Percentiles rank a stretch among this genome's conserved stretches.
Evolutionary conservation across 139 green algal species (phyloP).

Genomic region (Edaphochlamys debaryana): DNA sequence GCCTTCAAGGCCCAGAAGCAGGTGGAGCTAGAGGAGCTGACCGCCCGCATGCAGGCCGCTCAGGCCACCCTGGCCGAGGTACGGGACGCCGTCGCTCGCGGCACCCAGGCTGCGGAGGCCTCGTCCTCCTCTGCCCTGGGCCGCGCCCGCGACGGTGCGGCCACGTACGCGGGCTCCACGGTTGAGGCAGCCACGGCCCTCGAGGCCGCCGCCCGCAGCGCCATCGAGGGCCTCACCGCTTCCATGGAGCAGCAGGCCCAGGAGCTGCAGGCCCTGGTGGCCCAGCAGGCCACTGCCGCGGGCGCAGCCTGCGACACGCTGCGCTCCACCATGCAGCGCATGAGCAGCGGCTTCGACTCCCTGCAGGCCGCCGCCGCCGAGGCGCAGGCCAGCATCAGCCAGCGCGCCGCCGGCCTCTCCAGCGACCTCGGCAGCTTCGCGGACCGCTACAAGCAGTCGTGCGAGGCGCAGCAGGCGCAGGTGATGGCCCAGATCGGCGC

Average conservation of each 20-base stretch:
- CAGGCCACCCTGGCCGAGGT: constrained; percentile 55
- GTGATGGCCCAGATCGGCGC: constrained; percentile 44
- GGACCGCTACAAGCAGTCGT: constrained; percentile 23
- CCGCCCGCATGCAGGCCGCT: constrained; percentile 51
- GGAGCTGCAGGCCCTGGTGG: constrained; percentile 50
- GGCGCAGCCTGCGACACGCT: constrained; percentile 4
- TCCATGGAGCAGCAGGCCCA: constrained; percentile 44
- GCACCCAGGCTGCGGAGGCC: not conserved
- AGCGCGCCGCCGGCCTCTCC: not conserved
- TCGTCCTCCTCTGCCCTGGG: not conserved
- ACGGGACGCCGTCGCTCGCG: not conserved
- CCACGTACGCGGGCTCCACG: not conserved
- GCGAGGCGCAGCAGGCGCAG: constrained; percentile 42
- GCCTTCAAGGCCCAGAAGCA: constrained; percentile 42
- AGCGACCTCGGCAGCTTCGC: constrained; percentile 16
- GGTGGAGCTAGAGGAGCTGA: constrained; percentile 52
- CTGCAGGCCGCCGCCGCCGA: not conserved
- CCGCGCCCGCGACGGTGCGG: not conserved
- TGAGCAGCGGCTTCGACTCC: not conserved
- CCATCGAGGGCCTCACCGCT: constrained; percentile 38
- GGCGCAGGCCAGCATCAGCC: not conserved
- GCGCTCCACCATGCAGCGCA: not conserved
- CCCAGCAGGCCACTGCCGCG: constrained; percentile 32
- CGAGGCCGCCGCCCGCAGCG: constrained; percentile 2
- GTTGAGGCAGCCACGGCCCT: not conserved